phyloP scores from a whole-genome alignment of 768 basidiomycete genomes.

The Lactarius deliciosus region DNA sequence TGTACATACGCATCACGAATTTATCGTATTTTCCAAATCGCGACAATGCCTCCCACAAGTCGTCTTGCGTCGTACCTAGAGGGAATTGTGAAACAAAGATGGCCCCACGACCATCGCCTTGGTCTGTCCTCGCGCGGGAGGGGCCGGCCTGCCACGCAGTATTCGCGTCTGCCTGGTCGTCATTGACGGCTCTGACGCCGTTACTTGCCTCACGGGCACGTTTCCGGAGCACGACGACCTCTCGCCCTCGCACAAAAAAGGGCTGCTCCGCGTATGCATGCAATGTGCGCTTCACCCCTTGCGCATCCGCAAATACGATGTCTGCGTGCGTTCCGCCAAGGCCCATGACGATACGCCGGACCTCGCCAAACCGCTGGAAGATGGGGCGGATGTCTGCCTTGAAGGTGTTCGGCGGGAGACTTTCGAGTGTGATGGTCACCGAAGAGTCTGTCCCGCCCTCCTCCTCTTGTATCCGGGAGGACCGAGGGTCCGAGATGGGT shows the following conservation, averaged over 20 bases:
- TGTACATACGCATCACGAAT: slow-evolving; percentile 19
- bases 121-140: neutral
- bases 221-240: slow-evolving; percentile 9
- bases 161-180: too few species aligned
- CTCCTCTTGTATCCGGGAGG: neutral
- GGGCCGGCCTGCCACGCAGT: neutral
- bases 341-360: neutral
- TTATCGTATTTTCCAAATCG: slow-evolving; percentile 4
- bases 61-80: neutral
- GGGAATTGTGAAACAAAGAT: slow-evolving; percentile 15
- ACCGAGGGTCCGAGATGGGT: neutral
- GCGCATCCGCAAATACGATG: slow-evolving; percentile 2
- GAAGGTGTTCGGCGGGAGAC: neutral
- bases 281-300: slow-evolving; percentile 2
- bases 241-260: slow-evolving; percentile 5
- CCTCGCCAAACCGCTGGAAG: slow-evolving; percentile 13
- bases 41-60: slow-evolving; percentile 6
- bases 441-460: neutral
- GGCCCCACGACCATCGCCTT: neutral
- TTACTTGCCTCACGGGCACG: too few species aligned
- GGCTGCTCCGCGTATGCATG: slow-evolving; percentile 19
- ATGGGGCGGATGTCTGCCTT: slow-evolving; percentile 15
- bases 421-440: neutral
- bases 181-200: neutral
- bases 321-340: slow-evolving; percentile 7